These are phyloP conservation scores for Penicillium macrosclerotiorum DNA, from an alignment of 495 filamentous ascomycete species.

Conservation along the genomic window DNA sequence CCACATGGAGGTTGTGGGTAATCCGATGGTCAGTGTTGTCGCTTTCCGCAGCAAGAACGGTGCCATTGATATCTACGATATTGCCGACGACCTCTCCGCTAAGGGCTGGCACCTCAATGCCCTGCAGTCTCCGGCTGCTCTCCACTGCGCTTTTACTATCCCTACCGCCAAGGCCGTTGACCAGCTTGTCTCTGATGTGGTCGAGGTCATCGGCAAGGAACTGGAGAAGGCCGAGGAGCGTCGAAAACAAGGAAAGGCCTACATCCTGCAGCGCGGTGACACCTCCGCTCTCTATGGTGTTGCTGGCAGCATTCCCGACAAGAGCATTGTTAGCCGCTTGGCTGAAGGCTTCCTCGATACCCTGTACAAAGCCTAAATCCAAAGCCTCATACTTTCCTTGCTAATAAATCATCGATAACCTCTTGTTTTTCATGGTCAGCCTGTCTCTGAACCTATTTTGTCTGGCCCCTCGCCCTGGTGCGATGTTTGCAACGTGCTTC, in stretches of 20 bases:
- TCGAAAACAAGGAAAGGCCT: slow-evolving; percentile 58
- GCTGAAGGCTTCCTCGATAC: slow-evolving; percentile 92
- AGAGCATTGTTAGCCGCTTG: slow-evolving; percentile 87
- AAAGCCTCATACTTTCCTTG: too few species aligned
- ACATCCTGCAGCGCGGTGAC: slow-evolving; percentile 56
- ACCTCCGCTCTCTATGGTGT: slow-evolving; percentile 91
- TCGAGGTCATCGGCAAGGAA: slow-evolving; percentile 74
- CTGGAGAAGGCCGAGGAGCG: slow-evolving; percentile 75
- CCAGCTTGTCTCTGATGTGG: slow-evolving; percentile 71
- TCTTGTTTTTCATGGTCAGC: background rate
- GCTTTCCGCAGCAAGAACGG: slow-evolving; percentile 72
- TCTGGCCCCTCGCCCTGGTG: slow-evolving; percentile 3
- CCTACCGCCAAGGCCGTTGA: slow-evolving; percentile 81
- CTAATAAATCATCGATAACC: too few species aligned
- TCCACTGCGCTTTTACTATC: slow-evolving; percentile 93
- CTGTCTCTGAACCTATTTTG: slow-evolving; percentile 5
- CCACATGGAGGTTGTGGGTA: slow-evolving; percentile 78
- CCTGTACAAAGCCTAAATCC: slow-evolving; percentile 82
- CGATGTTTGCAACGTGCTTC: slow-evolving; percentile 3
- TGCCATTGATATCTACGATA: slow-evolving; percentile 79
- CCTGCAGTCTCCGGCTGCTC: slow-evolving; percentile 85
- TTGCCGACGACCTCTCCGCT: slow-evolving; percentile 77
- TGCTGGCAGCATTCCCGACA: slow-evolving; percentile 90
- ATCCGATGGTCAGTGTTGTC: slow-evolving; percentile 85
- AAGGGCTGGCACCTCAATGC: slow-evolving; percentile 96